These are phyloP conservation scores for Suhomyces bolitotheri DNA, from an alignment of 1,139 yeast genomes.

Conservation along the genomic window DNA sequence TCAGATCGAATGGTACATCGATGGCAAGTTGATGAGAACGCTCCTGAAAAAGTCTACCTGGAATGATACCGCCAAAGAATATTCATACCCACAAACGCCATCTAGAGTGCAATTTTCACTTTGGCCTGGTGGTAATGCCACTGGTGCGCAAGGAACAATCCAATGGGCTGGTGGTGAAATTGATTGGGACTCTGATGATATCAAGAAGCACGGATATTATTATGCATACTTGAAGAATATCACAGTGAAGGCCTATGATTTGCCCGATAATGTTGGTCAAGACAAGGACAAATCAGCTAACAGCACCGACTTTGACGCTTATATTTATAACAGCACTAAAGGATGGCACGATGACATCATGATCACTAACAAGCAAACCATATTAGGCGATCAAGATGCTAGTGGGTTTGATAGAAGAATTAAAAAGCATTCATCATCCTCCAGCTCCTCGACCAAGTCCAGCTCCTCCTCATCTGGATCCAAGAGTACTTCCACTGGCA, in stretches of 20 bases:
- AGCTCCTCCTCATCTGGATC: slow-evolving; percentile 9
- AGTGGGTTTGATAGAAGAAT: slow-evolving; percentile 64
- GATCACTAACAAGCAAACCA: slow-evolving; percentile 60
- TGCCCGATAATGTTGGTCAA: slow-evolving; percentile 51
- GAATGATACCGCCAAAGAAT: slow-evolving; percentile 61
- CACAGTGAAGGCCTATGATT: slow-evolving; percentile 64
- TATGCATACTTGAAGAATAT: slow-evolving; percentile 64
- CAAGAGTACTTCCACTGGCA: not conserved
- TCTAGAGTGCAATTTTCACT: slow-evolving; percentile 79
- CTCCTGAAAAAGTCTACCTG: slow-evolving; percentile 65
- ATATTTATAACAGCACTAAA: slow-evolving; percentile 54
- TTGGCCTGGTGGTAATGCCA: slow-evolving; percentile 87
- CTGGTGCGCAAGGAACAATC: slow-evolving; percentile 73
- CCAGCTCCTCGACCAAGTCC: slow-evolving; percentile 9
- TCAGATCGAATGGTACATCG: slow-evolving; percentile 67
- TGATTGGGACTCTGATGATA: slow-evolving; percentile 79
- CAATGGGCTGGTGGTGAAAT: slow-evolving; percentile 94
- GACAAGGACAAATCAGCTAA: slow-evolving; percentile 37
- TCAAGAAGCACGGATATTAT: slow-evolving; percentile 73
- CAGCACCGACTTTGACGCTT: slow-evolving; percentile 46
- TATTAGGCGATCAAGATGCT: slow-evolving; percentile 59
- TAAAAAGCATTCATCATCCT: slow-evolving; percentile 16
- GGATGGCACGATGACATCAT: slow-evolving; percentile 48
- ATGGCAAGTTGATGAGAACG: slow-evolving; percentile 70
- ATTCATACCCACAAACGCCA: slow-evolving; percentile 88